Evolutionary conservation across 495 filamentous ascomycete species (phyloP), one percentile per base, ranked within the genome.

Genomic region (Apodospora peruviana): DNA sequence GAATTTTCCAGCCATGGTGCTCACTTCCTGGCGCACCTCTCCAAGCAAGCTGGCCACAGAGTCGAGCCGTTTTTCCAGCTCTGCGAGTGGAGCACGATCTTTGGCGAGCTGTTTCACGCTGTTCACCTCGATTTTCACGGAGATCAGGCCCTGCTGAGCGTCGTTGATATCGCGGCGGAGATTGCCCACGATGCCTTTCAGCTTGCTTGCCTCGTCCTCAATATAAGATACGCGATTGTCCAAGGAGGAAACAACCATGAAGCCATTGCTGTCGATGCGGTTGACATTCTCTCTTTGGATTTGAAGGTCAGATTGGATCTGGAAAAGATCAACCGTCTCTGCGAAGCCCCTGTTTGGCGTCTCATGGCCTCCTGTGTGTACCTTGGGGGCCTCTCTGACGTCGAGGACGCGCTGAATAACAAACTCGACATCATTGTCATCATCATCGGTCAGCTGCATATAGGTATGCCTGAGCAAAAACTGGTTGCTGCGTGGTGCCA

Each of bases 211-310:
- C 9, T 67, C 53, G 12, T 45, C 44, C 19, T 66, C 55, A 16
- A 67, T 51, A 20, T 51, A 53, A 16, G 38, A 42, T 14, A 64
- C 54, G 16, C 60, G 39, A 10, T 46, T 61, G 20, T 69, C 58
- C 21, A 72, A 56, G 1, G 56, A 59, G 3, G 63, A 59, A 19
- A 67, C 57, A 11, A 66, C 56, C 9, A 59, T 62, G 47, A 53
- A 57, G 8, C 65, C 65, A 16, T 60, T 60, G 32, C 41, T 59
- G 46, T 65, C 57, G 16, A 73, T 57, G 18, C 59, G 53, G 34
- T 66, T 54, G 37, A 65, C 58, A 25, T 66, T 58, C 40, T 61
- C 60, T 38, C 53, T 52, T 32, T 69, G 64, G n/a, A 40, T 21
- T 16, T 62, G 38, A 8, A 73, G 21, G 2, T 69, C 55, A 20